Percentiles rank a stretch among this genome's conserved stretches.
phyloP scores from a whole-genome alignment of 768 basidiomycete genomes.

The Favolaschia claudopus region DNA sequence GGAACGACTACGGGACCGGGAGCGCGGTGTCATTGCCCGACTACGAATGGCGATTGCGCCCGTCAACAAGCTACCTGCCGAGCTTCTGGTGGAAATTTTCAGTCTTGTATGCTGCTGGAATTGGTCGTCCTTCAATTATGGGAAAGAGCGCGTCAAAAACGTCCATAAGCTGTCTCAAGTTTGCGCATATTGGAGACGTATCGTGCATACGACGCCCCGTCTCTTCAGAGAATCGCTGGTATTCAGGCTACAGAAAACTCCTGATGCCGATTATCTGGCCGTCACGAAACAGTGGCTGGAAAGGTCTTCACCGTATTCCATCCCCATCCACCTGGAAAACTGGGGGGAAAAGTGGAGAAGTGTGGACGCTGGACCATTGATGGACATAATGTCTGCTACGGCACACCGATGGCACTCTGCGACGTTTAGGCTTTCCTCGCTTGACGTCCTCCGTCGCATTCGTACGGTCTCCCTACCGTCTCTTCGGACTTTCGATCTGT shows the following conservation, averaged over 20 bases:
- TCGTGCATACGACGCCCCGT: not conserved
- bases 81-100: conserved; percentile 3
- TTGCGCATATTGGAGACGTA: not conserved
- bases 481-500: not conserved
- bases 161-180: not conserved
- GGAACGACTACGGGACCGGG: not conserved
- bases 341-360: too few species aligned
- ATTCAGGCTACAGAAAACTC: not conserved
- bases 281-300: not conserved
- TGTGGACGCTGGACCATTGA: too few species aligned
- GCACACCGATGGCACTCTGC: not conserved
- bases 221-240: not conserved
- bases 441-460: not conserved
- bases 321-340: not conserved
- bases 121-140: too few species aligned
- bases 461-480: not conserved
- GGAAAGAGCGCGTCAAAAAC: too few species aligned
- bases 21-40: not conserved
- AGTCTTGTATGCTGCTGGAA: too few species aligned
- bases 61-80: conserved; percentile 1
- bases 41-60: not conserved
- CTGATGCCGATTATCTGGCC: not conserved
- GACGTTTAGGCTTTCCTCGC: not conserved
- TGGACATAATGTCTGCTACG: not conserved
- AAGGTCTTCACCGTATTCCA: not conserved